Evolutionary conservation across 83 land plant species (phyloP), one percentile per base, ranked within the genome.

Genomic region (Picea abies): DNA sequence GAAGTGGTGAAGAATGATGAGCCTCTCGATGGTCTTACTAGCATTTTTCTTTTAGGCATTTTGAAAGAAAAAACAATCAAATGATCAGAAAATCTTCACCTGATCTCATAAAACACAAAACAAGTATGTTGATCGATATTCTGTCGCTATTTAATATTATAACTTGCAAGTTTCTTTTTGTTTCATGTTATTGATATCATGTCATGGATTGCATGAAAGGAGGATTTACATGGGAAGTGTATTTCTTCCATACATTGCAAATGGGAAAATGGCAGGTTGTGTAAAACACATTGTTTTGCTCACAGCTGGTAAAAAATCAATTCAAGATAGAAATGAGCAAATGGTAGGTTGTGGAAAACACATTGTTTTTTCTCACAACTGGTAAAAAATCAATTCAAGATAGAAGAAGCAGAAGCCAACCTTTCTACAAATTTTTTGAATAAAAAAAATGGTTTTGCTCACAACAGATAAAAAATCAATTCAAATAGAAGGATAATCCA

Each of bases 161-260:
- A 26, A 26, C 29, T 26, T 26, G 29, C 29, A 26, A 26, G 29
- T 0, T 26, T 32, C 6, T 80, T 68, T 65, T 72, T 44, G 37
- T 75, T 84, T 8, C 44, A 20, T 12, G 1, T 72, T 44, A 47
- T 85, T 61, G 56, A 52, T 84, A 20, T 63, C 87, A 26, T 26
- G 0, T 26, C 29, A 26, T 26, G 0, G 29, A 26, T 26, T 0
- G 0, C 29, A 26, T 26, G 29, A 26, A 29, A 29, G 29, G 29
- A 29, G 29, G 29, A 1, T 29, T 29, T 29, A 29, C 29, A 29
- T 29, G 29, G 29, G 29, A 29, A 29, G 29, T 29, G 29, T 29
- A 29, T 29, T 29, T 29, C 1, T 93, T 79, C 96, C 98, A 23
- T 93, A 93, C 72, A 90, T 93, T 68, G 98, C 96, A 29, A 29